Conservation (phyloP, 176 grass and related monocot genomes). For the Carex littledalei region DNA sequence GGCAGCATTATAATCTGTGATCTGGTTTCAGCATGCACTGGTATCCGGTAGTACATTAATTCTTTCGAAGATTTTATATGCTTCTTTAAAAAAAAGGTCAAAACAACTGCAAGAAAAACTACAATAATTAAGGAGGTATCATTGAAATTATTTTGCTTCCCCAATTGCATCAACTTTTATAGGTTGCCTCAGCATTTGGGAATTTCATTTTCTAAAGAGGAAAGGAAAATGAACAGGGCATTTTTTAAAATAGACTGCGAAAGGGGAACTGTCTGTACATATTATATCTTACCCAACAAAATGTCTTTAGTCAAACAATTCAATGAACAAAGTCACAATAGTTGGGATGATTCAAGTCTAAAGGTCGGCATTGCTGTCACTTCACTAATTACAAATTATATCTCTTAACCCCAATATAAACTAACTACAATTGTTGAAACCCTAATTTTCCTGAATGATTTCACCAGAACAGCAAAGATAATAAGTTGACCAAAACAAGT, state of each 20-base stretch:
- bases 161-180: background rate
- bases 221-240: background rate
- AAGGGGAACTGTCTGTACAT: background rate
- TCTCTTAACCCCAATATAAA: background rate
- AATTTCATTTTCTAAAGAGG: background rate
- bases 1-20: background rate
- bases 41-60: background rate
- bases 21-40: background rate
- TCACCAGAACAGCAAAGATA: too few relatives aligned
- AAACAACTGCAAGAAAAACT: background rate
- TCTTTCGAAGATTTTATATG: too few relatives aligned
- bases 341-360: background rate
- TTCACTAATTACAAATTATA: background rate
- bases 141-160: background rate
- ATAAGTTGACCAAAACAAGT: conserved; percentile 21
- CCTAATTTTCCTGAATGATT: background rate
- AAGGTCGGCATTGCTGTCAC: background rate
- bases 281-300: background rate
- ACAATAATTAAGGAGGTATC: background rate
- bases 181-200: background rate
- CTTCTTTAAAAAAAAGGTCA: too few relatives aligned
- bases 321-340: background rate
- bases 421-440: background rate
- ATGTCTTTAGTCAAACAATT: background rate
- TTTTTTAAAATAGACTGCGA: background rate